Evolutionary conservation across 768 basidiomycete genomes (phyloP), one percentile per base, ranked within the genome.

Genomic region (Leccinum disarticulatum): DNA sequence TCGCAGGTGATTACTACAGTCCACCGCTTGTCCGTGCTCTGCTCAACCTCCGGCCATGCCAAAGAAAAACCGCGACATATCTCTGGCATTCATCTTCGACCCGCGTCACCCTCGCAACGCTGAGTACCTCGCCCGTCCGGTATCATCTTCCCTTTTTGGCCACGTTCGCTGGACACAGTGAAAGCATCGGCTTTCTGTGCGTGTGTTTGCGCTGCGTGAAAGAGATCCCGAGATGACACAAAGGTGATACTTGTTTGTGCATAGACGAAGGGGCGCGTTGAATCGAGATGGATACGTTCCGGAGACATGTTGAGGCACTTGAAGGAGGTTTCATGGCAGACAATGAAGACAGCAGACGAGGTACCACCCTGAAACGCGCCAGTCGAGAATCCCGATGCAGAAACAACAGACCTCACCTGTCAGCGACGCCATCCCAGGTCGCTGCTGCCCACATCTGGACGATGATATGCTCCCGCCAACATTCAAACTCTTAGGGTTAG

Each of bases 401-500:
- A 52, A 57, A 31, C 22, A 49, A 58, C 55, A 33, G 56, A 55
- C 61, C 56, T 64, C 43, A 54, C 57, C 59, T 58, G 59, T 61
- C 53, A 66, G 61, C 64, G 63, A 63, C 50, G 65, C 54, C 64
- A 52, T 66, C 59, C 66, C 58, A 50, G 63, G 62, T 68, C 60
- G 68, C 54, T 33, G 52, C 28, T 52, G 56, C 68, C 66, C 61
- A 64, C 63, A 61, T 64, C 67, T 66, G 66, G 65, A 56, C 57
- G 60, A 67, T 60, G 64, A 50, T 52, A 59, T 65, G 66, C 60
- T 73, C 73, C 74, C 59, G 57, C 57, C 63, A 65, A 70, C 74
- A 77, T 68, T 67, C 66, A 67, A 61, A 69, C 66, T 70, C 77
- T 80, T 86, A 85, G 83, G 84, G 84, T 86, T 86, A 85, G 81